Evolutionary conservation across 352 stramenopile species (phyloP), one percentile per base, ranked within the genome.

Genomic region (Phytopythium helicoides): DNA sequence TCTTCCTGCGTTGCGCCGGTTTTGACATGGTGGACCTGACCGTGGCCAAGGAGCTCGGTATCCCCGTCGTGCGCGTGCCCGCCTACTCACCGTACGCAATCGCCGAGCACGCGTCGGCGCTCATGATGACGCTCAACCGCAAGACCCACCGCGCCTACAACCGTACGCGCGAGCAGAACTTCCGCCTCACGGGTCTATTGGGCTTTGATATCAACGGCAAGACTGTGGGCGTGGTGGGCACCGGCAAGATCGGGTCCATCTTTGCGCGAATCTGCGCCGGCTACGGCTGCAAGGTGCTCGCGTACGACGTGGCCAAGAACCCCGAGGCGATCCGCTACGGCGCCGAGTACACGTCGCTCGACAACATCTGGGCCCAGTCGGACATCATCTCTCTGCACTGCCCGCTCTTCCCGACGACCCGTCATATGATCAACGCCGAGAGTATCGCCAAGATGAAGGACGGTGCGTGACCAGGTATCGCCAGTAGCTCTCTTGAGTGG

Each of bases 351-450:
- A 64, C 82, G 16, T 62, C 54, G n/a, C 58, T 76, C n/a, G 80
- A 91, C 42, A 70, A 87, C 44, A 68, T 91, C 35, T 81, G 71
- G 65, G 54, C 51, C 22, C 56, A 84, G 25, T 83, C 79, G 35
- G 87, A 97, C 54, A 86, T 97, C 47, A 89, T 97, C 26, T 92
- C 85, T 52, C 71, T 96, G 12, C 83, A 95, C 65, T 89, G 87
- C 52, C 89, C 91, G 10, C 66, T 97, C 8, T 76, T 95, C 44
- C 73, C 76, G 22, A 71, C 72, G 10, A 97, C 87, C 1, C 75
- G 79, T 18, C 87, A 97, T 64, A 81, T 82, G 15, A 85, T 97
- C 53, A 92, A 95, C 57, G 64, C 73, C 8, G 66, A 85, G 23
- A 85, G 80, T 42, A 81, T 97, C 41, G 58, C 65, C 11, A 82